Evolutionary conservation across 2,329 filamentous ascomycete genomes (phyloP), one percentile per base, ranked within the genome.

Genomic region (Fusarium lyarnte): DNA sequence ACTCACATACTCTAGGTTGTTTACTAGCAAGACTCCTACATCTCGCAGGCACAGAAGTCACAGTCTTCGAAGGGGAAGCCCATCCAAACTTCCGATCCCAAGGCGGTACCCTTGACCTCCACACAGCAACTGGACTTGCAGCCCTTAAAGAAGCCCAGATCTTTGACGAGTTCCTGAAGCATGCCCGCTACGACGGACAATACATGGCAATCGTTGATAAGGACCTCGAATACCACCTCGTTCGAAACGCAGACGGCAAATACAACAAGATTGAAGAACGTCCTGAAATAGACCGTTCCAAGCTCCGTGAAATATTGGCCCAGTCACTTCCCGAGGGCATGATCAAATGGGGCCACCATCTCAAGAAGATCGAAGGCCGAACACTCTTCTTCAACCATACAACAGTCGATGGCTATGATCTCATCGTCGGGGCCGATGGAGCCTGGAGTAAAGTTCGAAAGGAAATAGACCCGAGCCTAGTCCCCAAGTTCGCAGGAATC

Each of bases 101-200:
- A 74, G 87, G 87, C 36, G 87, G 88, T 13, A 85, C 81, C 8
- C 82, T 90, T 5, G 88, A 90, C 72, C 78, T 90, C 13, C 87
- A 90, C 69, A 84, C 83, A 1, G 70, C 79, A 6, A 85, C 85
- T 2, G 88, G 88, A 1, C 83, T 89, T 36, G 79, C 81, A 8
- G 87, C 87, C 1, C 75, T 90, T 52, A 83, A 83, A 58, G 84
- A 86, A 62, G 86, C 86, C 8, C 83, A 82, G 0, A 78, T 90
- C 10, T 86, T 81, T 77, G 83, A 85, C 2, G 80, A 85, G 36
- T 90, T 89, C 76, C 72, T 81, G n/a, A 81, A 84, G 66, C 69
- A 85, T 58, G 85, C 86, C 4, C 84, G 87, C 42, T 86, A 86
- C 46, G 87, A 89, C 67, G 83, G 85, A 61, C 87, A 89, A 60